Base-by-base conservation (phyloP, 441 rosid species). In the Viola pubescens region DNA sequence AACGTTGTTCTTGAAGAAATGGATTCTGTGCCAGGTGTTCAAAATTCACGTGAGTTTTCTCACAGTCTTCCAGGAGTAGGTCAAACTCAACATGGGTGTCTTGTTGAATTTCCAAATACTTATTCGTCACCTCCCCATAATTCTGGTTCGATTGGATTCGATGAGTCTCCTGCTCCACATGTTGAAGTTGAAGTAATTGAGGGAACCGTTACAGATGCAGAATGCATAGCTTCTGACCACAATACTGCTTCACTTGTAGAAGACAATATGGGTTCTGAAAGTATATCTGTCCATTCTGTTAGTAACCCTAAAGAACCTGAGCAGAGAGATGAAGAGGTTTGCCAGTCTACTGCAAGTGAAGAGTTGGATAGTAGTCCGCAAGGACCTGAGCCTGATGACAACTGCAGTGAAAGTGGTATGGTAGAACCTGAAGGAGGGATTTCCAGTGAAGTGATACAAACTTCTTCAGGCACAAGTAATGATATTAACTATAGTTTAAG, bases 381-480 rank as follows among this genome's bases (percentile, higher is more conserved):
- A 55, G 37, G 34, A 34, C 45, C 73, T 65, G 59, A 46, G 48
- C 66, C 63, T 56, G 66, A 68, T 62, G 81, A 61, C 56, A 62
- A 65, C 12, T 45, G 69, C 19, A 46, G 61, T 68, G 58, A 64
- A 46, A 73, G 54, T 16, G 73, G 70, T 64, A 69, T 51, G 43
- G 59, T 56, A 52, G 83, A 74, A 71, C 65, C 76, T 52, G 71
- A 56, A 55, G 41, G 54, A 69, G 64, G 58, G 16, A 65, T 59
- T 69, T 70, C 71, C 48, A 65, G 50, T 59, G 71, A 57, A 61
- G 80, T 50, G 59, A 58, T 58, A n/a, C 68, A 46, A 41, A 42
- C 64, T 52, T 34, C 59, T 65, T 45, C 71, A 66, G 74, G 61
- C 61, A 49, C 46, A 63, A 71, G 91, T 82, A 78, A 75, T 76